A percentile compares a stretch with the other conserved stretches of the same genome.
phyloP scores from a whole-genome alignment of 805 yeast genomes.

The Schwanniomyces polymorphus region DNA sequence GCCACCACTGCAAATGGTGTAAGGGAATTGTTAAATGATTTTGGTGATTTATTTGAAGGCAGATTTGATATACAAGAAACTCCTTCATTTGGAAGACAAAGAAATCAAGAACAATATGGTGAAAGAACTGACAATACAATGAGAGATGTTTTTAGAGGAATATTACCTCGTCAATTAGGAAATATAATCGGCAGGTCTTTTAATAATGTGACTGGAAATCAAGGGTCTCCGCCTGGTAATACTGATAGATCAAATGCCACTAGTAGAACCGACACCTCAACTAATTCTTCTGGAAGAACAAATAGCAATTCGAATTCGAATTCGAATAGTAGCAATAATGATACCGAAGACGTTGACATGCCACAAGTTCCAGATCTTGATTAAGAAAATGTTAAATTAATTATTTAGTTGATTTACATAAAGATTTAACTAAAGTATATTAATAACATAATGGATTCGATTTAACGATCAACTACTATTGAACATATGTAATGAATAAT shows the following conservation, averaged over 20 bases:
- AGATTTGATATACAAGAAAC: conserved; percentile 6
- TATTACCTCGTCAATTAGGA: conserved; percentile 12
- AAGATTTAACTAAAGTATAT: background rate
- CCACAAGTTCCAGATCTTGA: conserved; percentile 12
- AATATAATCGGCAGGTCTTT: conserved; percentile 9
- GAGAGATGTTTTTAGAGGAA: conserved; percentile 13
- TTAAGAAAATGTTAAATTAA: background rate
- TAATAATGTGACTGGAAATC: conserved; percentile 1
- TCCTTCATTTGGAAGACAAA: background rate
- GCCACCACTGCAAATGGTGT: conserved; percentile 6
- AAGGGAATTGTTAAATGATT: conserved; percentile 19
- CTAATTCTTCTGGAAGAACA: background rate
- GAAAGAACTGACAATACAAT: conserved; percentile 3
- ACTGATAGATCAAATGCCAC: background rate
- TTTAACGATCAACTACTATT: conserved; percentile 4
- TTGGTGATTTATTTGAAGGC: conserved; percentile 22
- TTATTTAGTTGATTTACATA: background rate
- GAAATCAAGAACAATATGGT: background rate
- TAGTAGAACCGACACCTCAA: background rate
- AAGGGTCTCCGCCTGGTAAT: background rate
- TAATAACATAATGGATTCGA: conserved; percentile 2
- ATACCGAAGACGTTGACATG: conserved; percentile 10
- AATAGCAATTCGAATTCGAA: background rate
- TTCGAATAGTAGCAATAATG: background rate
- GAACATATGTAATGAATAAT: conserved; percentile 6